Percentiles rank a stretch among this genome's conserved stretches.
Conservation (phyloP, 805 yeast genomes). For the Nakazawaea wyomingensis region DNA sequence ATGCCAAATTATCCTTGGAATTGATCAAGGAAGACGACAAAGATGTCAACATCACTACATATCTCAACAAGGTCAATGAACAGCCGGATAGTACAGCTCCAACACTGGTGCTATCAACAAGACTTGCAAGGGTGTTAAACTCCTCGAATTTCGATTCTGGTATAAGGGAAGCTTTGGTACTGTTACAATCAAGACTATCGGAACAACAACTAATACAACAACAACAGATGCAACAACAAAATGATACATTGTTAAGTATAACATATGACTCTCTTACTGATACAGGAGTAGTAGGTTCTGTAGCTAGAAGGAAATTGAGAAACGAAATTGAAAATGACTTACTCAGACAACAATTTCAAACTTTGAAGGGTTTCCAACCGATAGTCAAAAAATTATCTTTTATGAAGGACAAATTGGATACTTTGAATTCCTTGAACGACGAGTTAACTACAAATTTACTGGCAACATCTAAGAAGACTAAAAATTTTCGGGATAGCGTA, state of each 20-base stretch:
- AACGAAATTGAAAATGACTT: conserved; percentile 58
- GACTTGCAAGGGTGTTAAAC: conserved; percentile 47
- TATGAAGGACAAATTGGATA: conserved; percentile 25
- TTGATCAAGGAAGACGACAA: conserved; percentile 23
- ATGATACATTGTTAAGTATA: conserved; percentile 20
- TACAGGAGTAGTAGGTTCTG: conserved; percentile 49
- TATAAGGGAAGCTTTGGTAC: conserved; percentile 24
- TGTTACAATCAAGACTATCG: conserved; percentile 24
- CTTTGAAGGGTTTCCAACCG: conserved; percentile 38
- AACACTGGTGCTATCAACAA: conserved; percentile 28
- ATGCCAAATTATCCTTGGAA: conserved; percentile 42
- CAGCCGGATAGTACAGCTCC: conserved; percentile 7
- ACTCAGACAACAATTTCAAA: conserved; percentile 48
- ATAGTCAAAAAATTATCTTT: conserved; percentile 34
- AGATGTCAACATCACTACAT: not conserved
- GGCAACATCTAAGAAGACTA: conserved; percentile 20
- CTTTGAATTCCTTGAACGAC: conserved; percentile 20
- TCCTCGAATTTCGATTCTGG: conserved; percentile 36
- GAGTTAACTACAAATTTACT: conserved; percentile 22
- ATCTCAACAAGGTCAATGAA: not conserved
- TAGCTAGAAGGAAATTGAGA: conserved; percentile 54
- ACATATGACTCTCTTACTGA: conserved; percentile 34
- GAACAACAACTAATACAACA: conserved; percentile 26
- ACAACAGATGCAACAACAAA: conserved; percentile 19
- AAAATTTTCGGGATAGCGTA: conserved; percentile 17